Base-by-base conservation (phyloP, 495 filamentous ascomycete genomes). In the Pseudomonodictys pantanalensis region DNA sequence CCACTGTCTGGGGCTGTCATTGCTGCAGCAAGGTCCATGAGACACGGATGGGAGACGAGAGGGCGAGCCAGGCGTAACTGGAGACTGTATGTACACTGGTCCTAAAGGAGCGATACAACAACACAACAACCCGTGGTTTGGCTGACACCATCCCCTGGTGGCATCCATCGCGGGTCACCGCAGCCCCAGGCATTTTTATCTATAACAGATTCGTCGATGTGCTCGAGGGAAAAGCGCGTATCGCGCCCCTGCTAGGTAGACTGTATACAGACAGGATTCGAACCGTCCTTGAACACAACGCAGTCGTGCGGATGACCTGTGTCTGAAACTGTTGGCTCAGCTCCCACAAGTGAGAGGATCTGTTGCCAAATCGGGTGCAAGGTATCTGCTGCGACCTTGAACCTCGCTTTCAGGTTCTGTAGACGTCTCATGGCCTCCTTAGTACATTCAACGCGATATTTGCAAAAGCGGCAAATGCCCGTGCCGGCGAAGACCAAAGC, bases 391-490 rank as follows among this genome's bases (percentile, higher is more conserved):
- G 70, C 71, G 3, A 72, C 63, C 33, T 74, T 70, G 25, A 74
- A 62, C 6, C 71, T 57, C 25, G 56, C 61, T 6, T 60, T 52
- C 6, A 72, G 52, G 18, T 44, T 51, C 12, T 53, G 54, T 10
- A 74, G 63, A 0, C 49, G 63, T 8, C 58, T 39, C 47, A 74
- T 67, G n/a, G 67, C 66, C 9, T 66, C 65, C 0, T 58, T 54
- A 12, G 66, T 61, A 38, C 71, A 71, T 2, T 66, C 60, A 1
- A 67, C 56, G 33, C 71, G 61, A 49, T 74, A 74, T 46, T 74
- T 74, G 67, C 67, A 72, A 58, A 74, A 69, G 5, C 66, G 68
- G 58, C 72, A 74, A 2, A 74, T 58, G 15, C 71, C 71, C 30
- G 58, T 65, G 10, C 69, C 70, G 18, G 71, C 71, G 53, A 74